phyloP scores from a whole-genome alignment of 805 yeast genomes.

The Tanozyma kutaoensis region DNA sequence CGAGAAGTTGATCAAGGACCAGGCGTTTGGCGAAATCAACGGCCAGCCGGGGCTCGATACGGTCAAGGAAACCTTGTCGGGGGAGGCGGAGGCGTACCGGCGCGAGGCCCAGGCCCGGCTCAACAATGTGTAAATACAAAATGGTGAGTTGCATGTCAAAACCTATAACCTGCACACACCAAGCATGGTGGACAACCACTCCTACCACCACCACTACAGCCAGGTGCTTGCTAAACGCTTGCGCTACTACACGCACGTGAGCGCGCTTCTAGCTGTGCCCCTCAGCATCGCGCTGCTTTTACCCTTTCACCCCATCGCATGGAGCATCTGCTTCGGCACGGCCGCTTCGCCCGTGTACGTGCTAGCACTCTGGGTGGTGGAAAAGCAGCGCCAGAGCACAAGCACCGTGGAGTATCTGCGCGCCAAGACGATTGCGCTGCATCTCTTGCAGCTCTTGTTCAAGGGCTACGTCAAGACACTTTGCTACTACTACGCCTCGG shows the following conservation, averaged over 20 bases:
- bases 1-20: conserved; percentile 22
- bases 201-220: conserved; percentile 13
- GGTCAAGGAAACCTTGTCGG: conserved; percentile 24
- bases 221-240: conserved; percentile 21
- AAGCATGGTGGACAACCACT: too few species aligned
- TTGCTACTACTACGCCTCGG: conserved; percentile 10
- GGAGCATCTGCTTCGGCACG: conserved; percentile 13
- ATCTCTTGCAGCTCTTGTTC: conserved; percentile 7
- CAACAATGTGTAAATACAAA: conserved; percentile 9
- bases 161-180: too few species aligned
- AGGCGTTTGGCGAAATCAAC: conserved; percentile 23
- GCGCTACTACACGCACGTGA: conserved; percentile 19
- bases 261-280: conserved; percentile 12
- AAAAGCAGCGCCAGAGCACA: conserved; percentile 10
- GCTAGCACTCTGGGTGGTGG: conserved; percentile 13
- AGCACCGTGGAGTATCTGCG: conserved; percentile 18
- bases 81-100: conserved; percentile 20
- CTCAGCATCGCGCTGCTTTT: conserved; percentile 11
- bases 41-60: conserved; percentile 28
- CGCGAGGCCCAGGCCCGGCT: conserved; percentile 22
- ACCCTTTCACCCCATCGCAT: conserved; percentile 18
- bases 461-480: conserved; percentile 7
- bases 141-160: too few species aligned
- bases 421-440: conserved; percentile 20
- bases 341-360: conserved; percentile 16